These are phyloP conservation scores for Emericellopsis cladophorae DNA, from an alignment of 2,329 filamentous ascomycete species.

Conservation along the genomic window DNA sequence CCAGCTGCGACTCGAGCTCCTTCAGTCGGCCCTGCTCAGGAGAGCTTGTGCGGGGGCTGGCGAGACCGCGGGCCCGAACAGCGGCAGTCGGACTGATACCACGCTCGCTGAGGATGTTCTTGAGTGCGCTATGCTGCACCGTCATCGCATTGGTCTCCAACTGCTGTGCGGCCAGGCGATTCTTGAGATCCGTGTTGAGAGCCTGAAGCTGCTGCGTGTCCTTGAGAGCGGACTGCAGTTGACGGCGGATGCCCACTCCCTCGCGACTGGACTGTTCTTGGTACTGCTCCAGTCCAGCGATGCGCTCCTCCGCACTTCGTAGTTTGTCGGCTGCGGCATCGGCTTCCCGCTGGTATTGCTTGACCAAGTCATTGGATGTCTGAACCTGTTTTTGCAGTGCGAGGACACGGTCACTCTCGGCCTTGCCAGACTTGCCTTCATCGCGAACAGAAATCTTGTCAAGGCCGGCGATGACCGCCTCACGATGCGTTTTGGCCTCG, in stretches of 20 bases:
- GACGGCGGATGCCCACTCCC: constrained; percentile 76
- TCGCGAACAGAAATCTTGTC: constrained; percentile 55
- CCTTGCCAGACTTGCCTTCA: constrained; percentile 29
- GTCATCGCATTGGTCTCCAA: constrained; percentile 88
- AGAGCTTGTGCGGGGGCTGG: constrained; percentile 58
- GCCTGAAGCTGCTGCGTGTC: constrained; percentile 75
- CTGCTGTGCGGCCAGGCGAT: constrained; percentile 73
- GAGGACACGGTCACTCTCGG: constrained; percentile 51
- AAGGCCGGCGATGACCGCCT: constrained; percentile 71
- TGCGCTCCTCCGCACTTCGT: constrained; percentile 86
- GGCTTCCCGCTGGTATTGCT: constrained; percentile 80
- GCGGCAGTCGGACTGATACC: constrained; percentile 69
- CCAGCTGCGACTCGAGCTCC: constrained; percentile 81
- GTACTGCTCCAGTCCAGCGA: constrained; percentile 90
- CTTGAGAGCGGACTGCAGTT: constrained; percentile 72
- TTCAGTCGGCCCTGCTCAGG: constrained; percentile 69
- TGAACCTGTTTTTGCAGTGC: constrained; percentile 72
- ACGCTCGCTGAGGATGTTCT: constrained; percentile 82
- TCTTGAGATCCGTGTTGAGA: constrained; percentile 69
- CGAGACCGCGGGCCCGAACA: constrained; percentile 57
- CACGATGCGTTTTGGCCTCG: constrained; percentile 75
- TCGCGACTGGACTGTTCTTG: constrained; percentile 95
- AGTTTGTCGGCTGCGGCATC: constrained; percentile 80
- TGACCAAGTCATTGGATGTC: constrained; percentile 65
- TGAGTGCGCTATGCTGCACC: constrained; percentile 85